phyloP scores from a whole-genome alignment of 768 basidiomycete genomes.

The Boletus tylopilopsis region DNA sequence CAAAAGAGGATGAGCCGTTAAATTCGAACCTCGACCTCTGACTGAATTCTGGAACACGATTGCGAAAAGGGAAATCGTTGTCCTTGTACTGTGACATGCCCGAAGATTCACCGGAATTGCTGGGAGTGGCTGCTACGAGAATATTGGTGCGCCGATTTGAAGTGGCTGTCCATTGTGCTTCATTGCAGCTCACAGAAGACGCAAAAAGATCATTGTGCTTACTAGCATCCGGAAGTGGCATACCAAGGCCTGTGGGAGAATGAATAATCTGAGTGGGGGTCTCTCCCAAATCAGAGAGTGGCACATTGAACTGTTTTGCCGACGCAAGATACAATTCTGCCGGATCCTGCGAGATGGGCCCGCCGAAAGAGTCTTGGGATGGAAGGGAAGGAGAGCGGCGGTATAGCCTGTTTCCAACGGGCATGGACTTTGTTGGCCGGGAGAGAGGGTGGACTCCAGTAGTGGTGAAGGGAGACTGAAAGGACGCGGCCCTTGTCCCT shows the following conservation, averaged over 20 bases:
- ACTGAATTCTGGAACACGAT: slow-evolving; percentile 12
- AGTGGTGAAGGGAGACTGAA: slow-evolving; percentile 30
- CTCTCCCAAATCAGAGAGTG: slow-evolving; percentile 52
- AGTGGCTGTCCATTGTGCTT: slow-evolving; percentile 14
- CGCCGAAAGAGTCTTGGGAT: slow-evolving; percentile 66
- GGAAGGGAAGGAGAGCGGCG: slow-evolving; percentile 35
- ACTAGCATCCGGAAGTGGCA: slow-evolving; percentile 49
- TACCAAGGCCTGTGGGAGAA: slow-evolving; percentile 39
- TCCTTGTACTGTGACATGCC: slow-evolving; percentile 12
- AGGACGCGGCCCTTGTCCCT: slow-evolving; percentile 33
- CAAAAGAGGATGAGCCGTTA: slow-evolving; percentile 40
- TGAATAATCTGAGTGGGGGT: slow-evolving; percentile 25
- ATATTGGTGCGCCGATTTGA: slow-evolving; percentile 19
- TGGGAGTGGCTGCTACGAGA: slow-evolving; percentile 56
- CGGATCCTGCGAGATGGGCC: slow-evolving; percentile 45
- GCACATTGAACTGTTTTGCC: slow-evolving; percentile 49
- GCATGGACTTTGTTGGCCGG: slow-evolving; percentile 22
- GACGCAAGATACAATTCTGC: slow-evolving; percentile 44
- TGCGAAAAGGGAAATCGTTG: slow-evolving; percentile 8
- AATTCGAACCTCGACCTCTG: slow-evolving; percentile 34
- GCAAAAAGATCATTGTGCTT: slow-evolving; percentile 26
- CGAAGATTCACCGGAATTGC: slow-evolving; percentile 34
- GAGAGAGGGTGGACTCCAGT: slow-evolving; percentile 10
- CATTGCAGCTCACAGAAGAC: slow-evolving; percentile 25
- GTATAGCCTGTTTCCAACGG: slow-evolving; percentile 17